Conservation (phyloP, 345 rosid genomes). For the Punica granatum region DNA sequence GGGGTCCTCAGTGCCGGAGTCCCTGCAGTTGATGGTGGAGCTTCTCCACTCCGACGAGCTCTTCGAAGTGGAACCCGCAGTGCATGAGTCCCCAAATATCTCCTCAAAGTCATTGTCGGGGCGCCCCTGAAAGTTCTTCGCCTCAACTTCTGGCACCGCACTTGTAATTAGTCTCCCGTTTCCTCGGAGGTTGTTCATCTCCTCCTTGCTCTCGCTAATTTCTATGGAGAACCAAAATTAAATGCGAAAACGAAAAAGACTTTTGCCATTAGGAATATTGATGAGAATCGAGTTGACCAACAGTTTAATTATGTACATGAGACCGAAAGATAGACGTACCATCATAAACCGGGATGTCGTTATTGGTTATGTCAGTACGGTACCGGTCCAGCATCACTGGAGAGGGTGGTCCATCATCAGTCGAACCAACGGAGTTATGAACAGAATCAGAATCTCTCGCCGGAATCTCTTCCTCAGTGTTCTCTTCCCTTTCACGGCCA, state of each 20-base stretch:
- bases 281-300: too few relatives aligned
- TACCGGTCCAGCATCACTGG: slow-evolving; percentile 1
- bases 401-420: neutral
- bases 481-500: slow-evolving; percentile 4
- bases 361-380: neutral
- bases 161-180: neutral
- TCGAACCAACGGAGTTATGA: neutral
- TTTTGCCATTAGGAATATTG: too few relatives aligned
- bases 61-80: slow-evolving; percentile 88
- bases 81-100: slow-evolving; percentile 76
- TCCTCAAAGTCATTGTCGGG: slow-evolving; percentile 10
- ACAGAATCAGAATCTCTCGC: neutral
- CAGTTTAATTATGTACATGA: too few relatives aligned
- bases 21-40: slow-evolving; percentile 58
- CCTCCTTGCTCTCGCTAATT: neutral
- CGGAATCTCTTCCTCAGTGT: slow-evolving; percentile 9
- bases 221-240: neutral
- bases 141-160: neutral
- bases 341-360: neutral
- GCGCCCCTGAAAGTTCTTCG: slow-evolving; percentile 5
- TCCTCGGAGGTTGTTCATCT: neutral
- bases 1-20: slow-evolving; percentile 77
- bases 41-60: slow-evolving; percentile 99
- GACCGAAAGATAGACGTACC: too few relatives aligned
- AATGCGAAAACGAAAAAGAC: too few relatives aligned